These are phyloP conservation scores for Nematodospora valgi DNA, from an alignment of 805 yeast genomes.

Conservation along the genomic window DNA sequence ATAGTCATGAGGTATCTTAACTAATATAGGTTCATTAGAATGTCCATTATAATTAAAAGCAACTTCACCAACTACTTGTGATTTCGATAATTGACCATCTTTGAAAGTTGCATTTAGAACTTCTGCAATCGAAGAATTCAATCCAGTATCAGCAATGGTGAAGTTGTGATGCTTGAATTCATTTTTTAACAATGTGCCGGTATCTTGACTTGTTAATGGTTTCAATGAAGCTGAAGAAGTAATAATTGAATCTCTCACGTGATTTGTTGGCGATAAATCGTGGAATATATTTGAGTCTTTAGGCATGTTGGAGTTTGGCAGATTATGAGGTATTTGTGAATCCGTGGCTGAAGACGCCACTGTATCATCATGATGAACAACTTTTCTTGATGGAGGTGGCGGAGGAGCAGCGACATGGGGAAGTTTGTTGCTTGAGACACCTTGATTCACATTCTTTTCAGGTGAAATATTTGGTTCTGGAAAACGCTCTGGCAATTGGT, in stretches of 20 bases:
- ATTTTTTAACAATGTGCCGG: constrained; percentile 31
- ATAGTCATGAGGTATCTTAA: constrained; percentile 44
- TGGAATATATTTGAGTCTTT: constrained; percentile 44
- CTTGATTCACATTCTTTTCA: background rate
- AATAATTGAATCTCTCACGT: constrained; percentile 15
- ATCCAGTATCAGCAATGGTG: constrained; percentile 48
- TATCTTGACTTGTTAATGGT: constrained; percentile 28
- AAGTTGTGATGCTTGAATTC: constrained; percentile 22
- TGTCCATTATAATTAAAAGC: constrained; percentile 61
- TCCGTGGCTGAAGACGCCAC: too few relatives aligned
- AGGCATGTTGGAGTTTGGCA: too few relatives aligned
- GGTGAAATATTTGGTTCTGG: constrained; percentile 1
- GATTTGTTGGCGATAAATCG: constrained; percentile 39
- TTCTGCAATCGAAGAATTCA: constrained; percentile 85
- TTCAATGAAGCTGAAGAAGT: constrained; percentile 16
- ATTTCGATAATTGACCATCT: constrained; percentile 58
- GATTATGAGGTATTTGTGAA: too few relatives aligned
- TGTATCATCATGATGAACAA: constrained; percentile 26
- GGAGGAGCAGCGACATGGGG: constrained; percentile 45
- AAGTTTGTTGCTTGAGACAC: too few relatives aligned
- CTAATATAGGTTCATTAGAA: constrained; percentile 22
- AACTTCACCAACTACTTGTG: constrained; percentile 78
- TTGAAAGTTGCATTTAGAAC: constrained; percentile 69
- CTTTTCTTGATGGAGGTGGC: constrained; percentile 58
- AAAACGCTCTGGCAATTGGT: background rate